Evolutionary conservation across 345 rosid genomes (phyloP).

Genomic region (Lepidium africanum): DNA sequence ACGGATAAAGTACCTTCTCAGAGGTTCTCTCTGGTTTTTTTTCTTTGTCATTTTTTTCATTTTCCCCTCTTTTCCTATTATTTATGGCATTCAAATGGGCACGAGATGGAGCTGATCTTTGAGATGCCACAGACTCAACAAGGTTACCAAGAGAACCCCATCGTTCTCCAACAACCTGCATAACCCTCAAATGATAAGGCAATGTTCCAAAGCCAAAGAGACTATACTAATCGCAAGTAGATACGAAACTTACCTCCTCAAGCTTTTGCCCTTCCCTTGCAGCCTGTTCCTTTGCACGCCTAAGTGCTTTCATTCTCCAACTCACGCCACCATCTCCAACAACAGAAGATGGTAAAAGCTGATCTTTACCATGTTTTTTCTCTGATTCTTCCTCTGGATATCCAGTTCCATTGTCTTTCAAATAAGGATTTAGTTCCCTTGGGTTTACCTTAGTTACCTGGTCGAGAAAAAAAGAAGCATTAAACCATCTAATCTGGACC

Average conservation of each 20-base stretch:
- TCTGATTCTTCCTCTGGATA: constrained; percentile 68
- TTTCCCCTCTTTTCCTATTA: constrained; percentile 43
- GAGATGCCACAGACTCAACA: constrained; percentile 64
- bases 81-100: constrained; percentile 83
- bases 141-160: constrained; percentile 79
- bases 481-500: neutral
- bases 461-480: neutral
- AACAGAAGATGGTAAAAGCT: constrained; percentile 45
- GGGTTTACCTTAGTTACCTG: constrained; percentile 51
- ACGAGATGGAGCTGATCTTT: constrained; percentile 65
- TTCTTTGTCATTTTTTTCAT: constrained; percentile 26
- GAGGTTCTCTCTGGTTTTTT: constrained; percentile 31
- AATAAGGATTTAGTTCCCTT: constrained; percentile 79
- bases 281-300: constrained; percentile 88
- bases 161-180: constrained; percentile 76
- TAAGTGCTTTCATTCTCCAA: constrained; percentile 88
- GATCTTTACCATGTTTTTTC: constrained; percentile 30
- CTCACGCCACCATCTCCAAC: constrained; percentile 98
- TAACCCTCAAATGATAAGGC: constrained; percentile 12
- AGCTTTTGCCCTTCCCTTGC: constrained; percentile 69
- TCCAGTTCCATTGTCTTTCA: constrained; percentile 67
- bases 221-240: neutral
- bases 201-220: neutral
- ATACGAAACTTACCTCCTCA: constrained; percentile 43
- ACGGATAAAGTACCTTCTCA: constrained; percentile 37